A percentile compares a stretch with the other conserved stretches of the same genome.
phyloP scores from a whole-genome alignment of 345 rosid species.

The Mangifera indica region DNA sequence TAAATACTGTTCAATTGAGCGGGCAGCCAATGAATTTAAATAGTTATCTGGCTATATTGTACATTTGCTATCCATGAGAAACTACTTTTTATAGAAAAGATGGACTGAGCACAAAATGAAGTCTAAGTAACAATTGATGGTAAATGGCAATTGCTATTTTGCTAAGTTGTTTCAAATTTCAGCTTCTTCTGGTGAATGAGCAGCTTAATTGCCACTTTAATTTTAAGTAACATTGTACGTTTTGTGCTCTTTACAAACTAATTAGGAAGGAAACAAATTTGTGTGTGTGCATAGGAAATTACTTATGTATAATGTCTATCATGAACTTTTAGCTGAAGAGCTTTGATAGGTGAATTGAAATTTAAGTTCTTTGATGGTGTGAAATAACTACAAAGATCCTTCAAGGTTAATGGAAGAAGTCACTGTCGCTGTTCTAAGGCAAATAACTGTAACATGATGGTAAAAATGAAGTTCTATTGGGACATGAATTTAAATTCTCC shows the following conservation, averaged over 20 bases:
- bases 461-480: not conserved
- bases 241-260: not conserved
- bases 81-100: not conserved
- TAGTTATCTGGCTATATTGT: not conserved
- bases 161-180: too few species aligned
- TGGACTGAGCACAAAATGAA: not conserved
- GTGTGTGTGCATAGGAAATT: not conserved
- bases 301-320: not conserved
- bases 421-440: too few species aligned
- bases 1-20: too few species aligned
- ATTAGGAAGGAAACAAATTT: too few species aligned
- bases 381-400: not conserved
- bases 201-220: not conserved
- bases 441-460: not conserved
- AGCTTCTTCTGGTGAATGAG: not conserved
- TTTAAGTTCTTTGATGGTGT: not conserved
- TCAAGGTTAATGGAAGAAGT: not conserved
- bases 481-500: not conserved
- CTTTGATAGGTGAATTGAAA: constrained; percentile 1
- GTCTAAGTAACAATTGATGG: not conserved
- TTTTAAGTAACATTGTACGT: not conserved
- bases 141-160: not conserved
- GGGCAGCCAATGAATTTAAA: not conserved
- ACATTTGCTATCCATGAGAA: not conserved
- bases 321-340: not conserved